Conservation (phyloP, 495 filamentous ascomycete genomes). For the Aspergillus coremiiformis region DNA sequence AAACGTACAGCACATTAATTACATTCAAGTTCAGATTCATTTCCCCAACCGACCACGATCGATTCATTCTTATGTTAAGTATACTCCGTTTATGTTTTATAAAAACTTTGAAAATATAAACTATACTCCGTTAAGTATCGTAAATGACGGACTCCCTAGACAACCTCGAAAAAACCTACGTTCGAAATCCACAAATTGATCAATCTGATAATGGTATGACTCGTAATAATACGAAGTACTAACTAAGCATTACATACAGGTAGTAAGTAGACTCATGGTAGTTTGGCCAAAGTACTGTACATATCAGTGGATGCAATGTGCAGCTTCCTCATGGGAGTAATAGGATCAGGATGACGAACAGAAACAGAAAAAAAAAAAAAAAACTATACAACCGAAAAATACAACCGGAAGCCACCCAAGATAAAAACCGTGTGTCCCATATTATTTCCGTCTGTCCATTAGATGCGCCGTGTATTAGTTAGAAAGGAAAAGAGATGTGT, state of each 20-base stretch:
- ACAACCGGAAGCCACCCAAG: not conserved
- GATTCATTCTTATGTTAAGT: no score
- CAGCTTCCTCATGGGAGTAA: not conserved
- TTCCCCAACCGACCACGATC: no score
- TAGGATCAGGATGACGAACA: not conserved
- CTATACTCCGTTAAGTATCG: no score
- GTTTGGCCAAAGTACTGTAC: not conserved
- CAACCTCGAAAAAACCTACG: no score
- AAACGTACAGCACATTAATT: no score
- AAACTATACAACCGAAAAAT: not conserved
- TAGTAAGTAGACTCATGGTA: no score
- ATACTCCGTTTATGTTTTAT: no score
- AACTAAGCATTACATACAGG: not conserved
- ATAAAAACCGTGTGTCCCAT: not conserved
- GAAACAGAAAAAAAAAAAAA: not conserved
- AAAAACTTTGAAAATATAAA: no score
- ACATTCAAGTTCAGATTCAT: no score
- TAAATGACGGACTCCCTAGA: no score
- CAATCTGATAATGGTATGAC: not conserved
- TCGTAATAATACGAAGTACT: not conserved
- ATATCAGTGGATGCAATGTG: not conserved
- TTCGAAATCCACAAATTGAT: no score
- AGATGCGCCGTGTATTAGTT: not conserved
- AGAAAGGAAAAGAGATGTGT: not conserved
- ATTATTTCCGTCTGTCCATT: constrained; percentile 1